A percentile compares a stretch with the other conserved stretches of the same genome.
These are phyloP conservation scores for Tanacetum coccineum DNA, from an alignment of 129 eudicot species.

Conservation along the genomic window DNA sequence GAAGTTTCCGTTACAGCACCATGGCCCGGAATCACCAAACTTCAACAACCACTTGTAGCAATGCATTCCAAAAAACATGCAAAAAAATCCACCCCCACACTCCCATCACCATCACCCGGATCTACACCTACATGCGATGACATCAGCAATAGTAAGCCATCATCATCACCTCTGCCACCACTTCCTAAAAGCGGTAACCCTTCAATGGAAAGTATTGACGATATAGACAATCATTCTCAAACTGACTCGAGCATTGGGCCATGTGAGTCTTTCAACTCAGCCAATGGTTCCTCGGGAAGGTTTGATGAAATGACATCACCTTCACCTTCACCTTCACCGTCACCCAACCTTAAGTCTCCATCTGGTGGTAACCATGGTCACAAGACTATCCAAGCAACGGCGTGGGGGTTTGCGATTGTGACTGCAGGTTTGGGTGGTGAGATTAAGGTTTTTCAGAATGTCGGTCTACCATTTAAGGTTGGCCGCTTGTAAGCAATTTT, in stretches of 20 bases:
- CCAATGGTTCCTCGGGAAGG: slow-evolving; percentile 21
- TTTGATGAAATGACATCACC: slow-evolving; percentile 26
- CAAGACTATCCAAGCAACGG: slow-evolving; percentile 68
- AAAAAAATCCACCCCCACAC: slow-evolving; percentile 30
- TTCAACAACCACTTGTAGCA: slow-evolving; percentile 55
- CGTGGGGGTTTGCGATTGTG: slow-evolving; percentile 90
- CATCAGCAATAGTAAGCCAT: slow-evolving; percentile 27
- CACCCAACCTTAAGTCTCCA: not conserved
- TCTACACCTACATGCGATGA: too few species aligned
- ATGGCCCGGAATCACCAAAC: slow-evolving; percentile 59
- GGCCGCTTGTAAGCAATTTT: slow-evolving; percentile 47
- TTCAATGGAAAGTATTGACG: slow-evolving; percentile 39
- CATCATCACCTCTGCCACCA: slow-evolving; percentile 55
- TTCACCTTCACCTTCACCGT: slow-evolving; percentile 30
- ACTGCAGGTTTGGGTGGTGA: slow-evolving; percentile 85
- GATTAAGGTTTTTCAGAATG: slow-evolving; percentile 77
- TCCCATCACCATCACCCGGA: slow-evolving; percentile 35
- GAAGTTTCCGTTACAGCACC: slow-evolving; percentile 76
- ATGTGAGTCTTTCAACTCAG: slow-evolving; percentile 48
- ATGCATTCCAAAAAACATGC: slow-evolving; percentile 59
- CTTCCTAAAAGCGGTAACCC: slow-evolving; percentile 44
- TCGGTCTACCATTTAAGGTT: slow-evolving; percentile 76
- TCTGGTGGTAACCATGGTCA: slow-evolving; percentile 41
- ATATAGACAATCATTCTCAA: slow-evolving; percentile 29
- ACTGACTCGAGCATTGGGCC: slow-evolving; percentile 46